Evolutionary conservation across 768 basidiomycete species (phyloP), one percentile per base, ranked within the genome.

Genomic region (Mrakia frigida): DNA sequence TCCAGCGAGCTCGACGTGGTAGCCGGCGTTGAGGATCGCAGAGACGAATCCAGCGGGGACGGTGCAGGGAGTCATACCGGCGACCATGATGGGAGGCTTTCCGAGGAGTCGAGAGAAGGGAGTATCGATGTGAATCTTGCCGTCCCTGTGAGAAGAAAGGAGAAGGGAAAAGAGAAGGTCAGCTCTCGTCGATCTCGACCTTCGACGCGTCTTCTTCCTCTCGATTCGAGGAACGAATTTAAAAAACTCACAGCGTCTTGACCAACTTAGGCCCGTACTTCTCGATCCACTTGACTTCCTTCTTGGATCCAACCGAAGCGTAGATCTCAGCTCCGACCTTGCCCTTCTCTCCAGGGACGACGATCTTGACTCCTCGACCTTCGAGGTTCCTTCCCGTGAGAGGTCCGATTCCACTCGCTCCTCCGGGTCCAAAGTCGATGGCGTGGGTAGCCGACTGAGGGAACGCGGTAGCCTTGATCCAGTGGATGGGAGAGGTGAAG

Each of bases 41-140:
- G 90, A 90, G 81, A 98, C 95, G 83, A 98, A 96, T 25, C 94
- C 94, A 43, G 91, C 91, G 82, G 95, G 91, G 79, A 99, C 97
- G 43, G 97, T 99, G 1, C 91, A 91, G 0, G 97, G 97, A 0
- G 97, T 99, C 97, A 99, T 98, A 77, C 97, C 97, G 69, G 95
- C 96, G 53, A 99, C 94, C 97, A 98, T 98, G 84, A 99, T 91
- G 46, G 97, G 97, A 4, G 97, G 90, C 85, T 98, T 99, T 80
- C 94, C 93, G 60, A 99, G 84, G 61, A 99, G 88, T 77, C 97
- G 92, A 70, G 96, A 96, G 87, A 98, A 96, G 6, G 94, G 91
- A 0, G 96, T 98, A 83, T 99, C 94, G 80, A 99, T 87, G 83
- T 95, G 90, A 73, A 98, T 85, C 78, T 88, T 90, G 50, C 97